Evolutionary conservation across 805 yeast genomes (phyloP).

Genomic region (Kodamaea kakaduensis): DNA sequence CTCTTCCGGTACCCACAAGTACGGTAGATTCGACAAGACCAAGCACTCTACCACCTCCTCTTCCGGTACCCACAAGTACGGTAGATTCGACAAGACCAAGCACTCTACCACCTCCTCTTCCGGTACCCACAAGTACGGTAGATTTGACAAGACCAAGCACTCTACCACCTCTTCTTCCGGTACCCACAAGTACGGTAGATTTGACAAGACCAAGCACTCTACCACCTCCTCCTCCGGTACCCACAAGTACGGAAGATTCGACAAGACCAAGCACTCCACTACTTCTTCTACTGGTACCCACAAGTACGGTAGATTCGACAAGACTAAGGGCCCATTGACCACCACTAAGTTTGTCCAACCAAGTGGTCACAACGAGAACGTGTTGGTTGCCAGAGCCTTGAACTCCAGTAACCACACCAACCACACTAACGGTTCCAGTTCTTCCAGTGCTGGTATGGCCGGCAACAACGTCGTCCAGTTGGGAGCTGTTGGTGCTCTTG

Average conservation of each 20-base stretch:
- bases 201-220: constrained; percentile 43
- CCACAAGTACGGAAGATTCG: constrained; percentile 29
- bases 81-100: constrained; percentile 52
- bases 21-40: constrained; percentile 55
- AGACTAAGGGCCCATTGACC: constrained; percentile 33
- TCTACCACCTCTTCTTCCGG: constrained; percentile 21
- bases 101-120: constrained; percentile 20
- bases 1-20: constrained; percentile 41
- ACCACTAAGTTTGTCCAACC: constrained; percentile 31
- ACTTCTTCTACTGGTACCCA: constrained; percentile 33
- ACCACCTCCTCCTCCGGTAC: constrained; percentile 21
- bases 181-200: constrained; percentile 52
- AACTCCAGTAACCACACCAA: constrained; percentile 17
- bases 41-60: constrained; percentile 32
- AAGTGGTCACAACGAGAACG: constrained; percentile 9
- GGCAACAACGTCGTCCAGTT: constrained; percentile 19
- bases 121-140: constrained; percentile 50
- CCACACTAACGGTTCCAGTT: constrained; percentile 19
- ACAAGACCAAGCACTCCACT: constrained; percentile 33
- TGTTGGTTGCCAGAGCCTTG: constrained; percentile 10
- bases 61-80: constrained; percentile 44
- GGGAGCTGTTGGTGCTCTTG: constrained; percentile 41
- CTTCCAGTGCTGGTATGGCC: constrained; percentile 21
- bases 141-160: constrained; percentile 44
- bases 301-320: constrained; percentile 33